Base-by-base conservation (phyloP, 352 stramenopile genomes). In the Phytophthora sp. region DNA sequence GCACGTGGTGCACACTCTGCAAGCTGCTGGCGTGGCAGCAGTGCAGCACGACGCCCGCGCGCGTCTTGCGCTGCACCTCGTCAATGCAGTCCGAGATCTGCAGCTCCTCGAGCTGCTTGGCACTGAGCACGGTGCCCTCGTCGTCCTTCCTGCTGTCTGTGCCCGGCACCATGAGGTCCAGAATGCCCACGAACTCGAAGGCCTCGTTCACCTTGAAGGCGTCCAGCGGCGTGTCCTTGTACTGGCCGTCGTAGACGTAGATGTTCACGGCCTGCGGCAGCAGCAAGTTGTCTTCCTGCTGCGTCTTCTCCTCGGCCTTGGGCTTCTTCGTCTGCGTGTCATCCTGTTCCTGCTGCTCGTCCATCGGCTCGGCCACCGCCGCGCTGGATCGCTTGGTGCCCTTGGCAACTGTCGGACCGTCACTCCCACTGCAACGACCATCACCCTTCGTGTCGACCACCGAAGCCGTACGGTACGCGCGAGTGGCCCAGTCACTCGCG, bases 181-280 rank as follows among this genome's bases (percentile, higher is more conserved):
- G 65, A 15, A 91, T 76, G 11, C 84, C 86, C 3, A 89, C 66
- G 54, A 95, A 95, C 51, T 95, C 86, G 26, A 93, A 95, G 13
- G 83, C 73, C 48, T 92, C 82, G 69, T 95, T 95, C 42, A 95
- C 84, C 54, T 87, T 91, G 54, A 92, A 95, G 4, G 64, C 68
- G 39, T 88, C 76, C 26, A 89, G 27, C 3, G 56, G 30, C 4
- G 79, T 53, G 42, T 74, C 68, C 26, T 73, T 62, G 62, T 83
- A 89, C 56, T 91, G 80, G 1, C 71, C 71, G 13, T 90, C 84
- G 44, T 93, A 93, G 5, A 91, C 80, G 61, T 88, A 93, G 24
- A 93, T 74, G 27, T 61, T 89, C 23, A 93, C 62, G 4, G 84
- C 53, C 15, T 84, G 63, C 9, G 71, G 62, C 3, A 62, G 46